These are phyloP conservation scores for Lithohypha guttulata DNA, from an alignment of 2,329 filamentous ascomycete species.

Conservation along the genomic window DNA sequence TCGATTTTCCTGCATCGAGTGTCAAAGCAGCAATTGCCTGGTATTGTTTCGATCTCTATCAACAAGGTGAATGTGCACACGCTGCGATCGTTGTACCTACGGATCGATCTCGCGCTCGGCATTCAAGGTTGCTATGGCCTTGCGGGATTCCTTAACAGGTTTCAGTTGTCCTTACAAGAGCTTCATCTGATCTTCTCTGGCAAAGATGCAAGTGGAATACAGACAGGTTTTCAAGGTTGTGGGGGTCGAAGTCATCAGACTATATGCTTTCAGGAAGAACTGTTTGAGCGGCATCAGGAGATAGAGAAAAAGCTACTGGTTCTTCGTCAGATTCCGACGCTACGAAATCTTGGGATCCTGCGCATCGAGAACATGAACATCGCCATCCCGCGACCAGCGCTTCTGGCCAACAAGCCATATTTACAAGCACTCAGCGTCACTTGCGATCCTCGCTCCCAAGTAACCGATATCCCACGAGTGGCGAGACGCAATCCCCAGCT, in stretches of 20 bases:
- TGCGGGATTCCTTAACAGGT: slow-evolving; percentile 6
- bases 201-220: slow-evolving; percentile 9
- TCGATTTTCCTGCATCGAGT: slow-evolving; percentile 5
- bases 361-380: slow-evolving; percentile 17
- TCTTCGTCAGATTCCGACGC: slow-evolving; percentile 11
- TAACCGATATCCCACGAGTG: slow-evolving; percentile 7
- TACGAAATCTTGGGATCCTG: slow-evolving; percentile 11
- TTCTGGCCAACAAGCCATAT: slow-evolving; percentile 15
- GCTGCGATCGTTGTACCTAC: slow-evolving; percentile 11
- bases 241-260: neutral
- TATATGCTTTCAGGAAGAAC: neutral
- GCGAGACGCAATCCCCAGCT: slow-evolving; percentile 3
- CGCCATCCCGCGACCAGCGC: slow-evolving; percentile 11
- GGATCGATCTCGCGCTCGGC: slow-evolving; percentile 12
- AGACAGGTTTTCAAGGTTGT: neutral
- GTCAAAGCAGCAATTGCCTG: slow-evolving; percentile 7
- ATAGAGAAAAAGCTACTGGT: slow-evolving; percentile 8
- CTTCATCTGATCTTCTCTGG: slow-evolving; percentile 16
- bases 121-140: slow-evolving; percentile 5
- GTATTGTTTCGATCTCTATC: slow-evolving; percentile 7
- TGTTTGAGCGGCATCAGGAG: neutral
- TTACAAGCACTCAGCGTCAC: slow-evolving; percentile 13
- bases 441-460: slow-evolving; percentile 13
- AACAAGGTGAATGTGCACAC: neutral
- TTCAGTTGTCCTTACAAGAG: slow-evolving; percentile 13